Evolutionary conservation across 257 asterid species (phyloP).

Genomic region (Capsicum baccatum): DNA sequence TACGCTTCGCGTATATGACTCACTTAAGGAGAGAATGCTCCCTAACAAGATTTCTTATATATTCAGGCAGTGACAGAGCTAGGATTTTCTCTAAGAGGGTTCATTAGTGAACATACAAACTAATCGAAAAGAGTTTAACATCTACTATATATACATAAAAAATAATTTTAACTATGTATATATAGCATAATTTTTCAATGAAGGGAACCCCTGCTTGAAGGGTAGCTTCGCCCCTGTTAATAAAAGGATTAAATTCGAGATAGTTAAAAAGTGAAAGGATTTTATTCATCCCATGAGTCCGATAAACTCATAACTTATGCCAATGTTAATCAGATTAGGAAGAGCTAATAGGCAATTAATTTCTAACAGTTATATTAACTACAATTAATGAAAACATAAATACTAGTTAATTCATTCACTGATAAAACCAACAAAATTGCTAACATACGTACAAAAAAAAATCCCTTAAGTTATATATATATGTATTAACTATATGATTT

Average conservation of each 20-base stretch:
- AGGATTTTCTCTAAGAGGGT: too few species aligned
- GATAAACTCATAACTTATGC: background rate
- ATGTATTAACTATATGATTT: background rate
- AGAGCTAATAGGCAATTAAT: background rate
- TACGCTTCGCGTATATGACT: too few species aligned
- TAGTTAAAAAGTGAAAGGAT: background rate
- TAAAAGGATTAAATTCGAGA: too few species aligned
- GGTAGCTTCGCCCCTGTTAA: too few species aligned
- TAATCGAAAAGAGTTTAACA: too few species aligned
- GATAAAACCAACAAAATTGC: background rate
- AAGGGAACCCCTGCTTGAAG: too few species aligned
- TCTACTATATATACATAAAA: too few species aligned
- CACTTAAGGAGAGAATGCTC: too few species aligned
- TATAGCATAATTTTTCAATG: too few species aligned
- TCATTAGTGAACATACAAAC: too few species aligned
- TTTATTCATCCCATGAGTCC: background rate
- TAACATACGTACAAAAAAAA: background rate
- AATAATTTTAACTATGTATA: too few species aligned
- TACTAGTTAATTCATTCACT: background rate
- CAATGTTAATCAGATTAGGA: background rate
- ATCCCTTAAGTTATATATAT: background rate
- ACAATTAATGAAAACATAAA: conserved; percentile 22
- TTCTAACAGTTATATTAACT: background rate
- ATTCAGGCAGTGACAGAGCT: background rate
- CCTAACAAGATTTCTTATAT: background rate